Base-by-base conservation (phyloP, 768 basidiomycete genomes). In the Mycena vitilis region DNA sequence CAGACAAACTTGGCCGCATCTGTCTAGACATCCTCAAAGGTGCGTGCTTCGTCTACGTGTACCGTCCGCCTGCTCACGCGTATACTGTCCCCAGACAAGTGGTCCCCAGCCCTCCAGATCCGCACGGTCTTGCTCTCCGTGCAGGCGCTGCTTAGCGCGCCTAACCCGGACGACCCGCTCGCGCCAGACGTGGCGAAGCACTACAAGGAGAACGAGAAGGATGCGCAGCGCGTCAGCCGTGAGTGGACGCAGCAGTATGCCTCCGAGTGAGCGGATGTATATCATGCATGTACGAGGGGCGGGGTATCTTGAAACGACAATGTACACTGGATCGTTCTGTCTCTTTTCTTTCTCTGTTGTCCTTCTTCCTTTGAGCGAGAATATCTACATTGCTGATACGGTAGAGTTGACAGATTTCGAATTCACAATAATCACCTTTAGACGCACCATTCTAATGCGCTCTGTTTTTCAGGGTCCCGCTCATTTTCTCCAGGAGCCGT, bases 81-180 rank as follows among this genome's bases (percentile, higher is more conserved):
- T 9, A 9, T 23, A 48, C 20, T 42, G 51, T 36, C 63, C 48
- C 23, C 74, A 95, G 98, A 99, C 81, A 99, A 99, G 85, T 99
- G 98, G 98, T 98, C 96, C 12, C 98, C 98, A 22, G 98, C 98
- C 0, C 86, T 99, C 20, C 98, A 99, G 79, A 99, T 99, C 81
- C 92, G 98, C 73, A 99, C 98, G 2, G 98, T 99, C 58, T 85
- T 99, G 65, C 87, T 99, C 58, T 98, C 97, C 47, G 87, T 99
- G 76, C 98, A 99, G 81, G 98, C 98, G n/a, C 85, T 99, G 53
- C 85, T 99, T 49, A 94, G 92, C 70, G 91, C 98, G 1, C 98
- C 98, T 3, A 99, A 99, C 81, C 98, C 98, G 1, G 95, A 97
- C 74, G 95, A 97, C 76, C 95, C 95, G 6, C 87, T 97, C 34